Evolutionary conservation across 2,329 filamentous ascomycete genomes (phyloP), one percentile per base, ranked within the genome.

Genomic region (Allantophomopsis lycopodina): DNA sequence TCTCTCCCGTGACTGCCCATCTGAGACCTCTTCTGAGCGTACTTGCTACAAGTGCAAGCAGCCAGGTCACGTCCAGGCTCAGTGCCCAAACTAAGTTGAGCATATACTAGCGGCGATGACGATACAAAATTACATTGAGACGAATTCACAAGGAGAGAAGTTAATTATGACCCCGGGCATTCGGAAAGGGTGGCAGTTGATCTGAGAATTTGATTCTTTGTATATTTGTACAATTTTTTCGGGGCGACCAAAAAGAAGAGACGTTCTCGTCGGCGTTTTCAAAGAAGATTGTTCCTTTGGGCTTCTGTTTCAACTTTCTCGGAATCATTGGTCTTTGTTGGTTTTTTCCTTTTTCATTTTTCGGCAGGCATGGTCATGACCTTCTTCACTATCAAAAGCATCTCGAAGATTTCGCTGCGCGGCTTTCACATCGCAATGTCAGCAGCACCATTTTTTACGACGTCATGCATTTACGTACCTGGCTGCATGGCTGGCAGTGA

Each of bases 1-100:
- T 66, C 78, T 95, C 62, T 93, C 84, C 50, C 83, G 89, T 50
- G 91, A 98, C 65, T 98, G 91, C 75, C 83, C 88, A 54, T 88
- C 89, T 60, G 89, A 94, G 67, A 83, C 84, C 44, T 76, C 79
- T 52, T 74, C 76, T 57, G 89, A 96, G 75, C 89, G 93, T 62
- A 87, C 94, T 60, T 98, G 91, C 81, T 98, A 98, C 77, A 94
- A 93, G 73, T 96, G 76, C 73, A 74, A 79, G 65, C 73, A 76
- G 62, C 58, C 77, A 51, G 88, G 89, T 54, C 89, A 95, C 68
- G 82, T 96, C 60, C 89, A 95, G 76, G 78, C 84, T 54, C 77
- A 83, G 56, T 98, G 91, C 80, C 85, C 89, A 57, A 87, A 83
- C 71, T 84, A 82, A 64, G 54, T 38, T 20, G 42, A 40, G 23